Evolutionary conservation across 441 rosid species (phyloP), one percentile per base, ranked within the genome.

Genomic region (Corymbia calophylla): DNA sequence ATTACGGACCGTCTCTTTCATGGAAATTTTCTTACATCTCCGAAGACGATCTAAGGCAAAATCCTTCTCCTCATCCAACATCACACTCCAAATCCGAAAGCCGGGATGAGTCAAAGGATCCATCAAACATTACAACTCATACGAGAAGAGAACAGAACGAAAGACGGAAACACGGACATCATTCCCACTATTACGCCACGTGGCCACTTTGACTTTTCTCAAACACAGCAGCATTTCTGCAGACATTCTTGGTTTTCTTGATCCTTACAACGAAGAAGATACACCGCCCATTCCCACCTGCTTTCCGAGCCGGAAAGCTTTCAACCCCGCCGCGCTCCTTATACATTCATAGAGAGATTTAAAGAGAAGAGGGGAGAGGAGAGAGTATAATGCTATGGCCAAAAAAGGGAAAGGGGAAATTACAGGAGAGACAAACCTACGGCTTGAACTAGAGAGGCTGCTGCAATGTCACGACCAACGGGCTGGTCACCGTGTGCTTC

Each of bases 381-480:
- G 51, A 77, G 10, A 56, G 51, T 77, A 39, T 77, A 21, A 44
- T 3, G 84, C n/a, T 47, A 77, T 47, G 23, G 44, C 77, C 7
- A 77, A 77, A 39, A 77, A 29, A 13, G 29, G 16, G 62, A 29
- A 25, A 5, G 25, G 62, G 23, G 29, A 77, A 77, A 77, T 44
- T 77, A 39, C 84, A 77, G 51, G 49, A 21, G 29, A 39, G 51
- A 44, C 17, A 21, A 35, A 77, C 51, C n/a, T 44, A 44, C 51
- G 0, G 10, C n/a, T 44, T 14, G 73, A 73, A 70, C 92, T 94
- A 95, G 84, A 97, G 91, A 93, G 99, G 98, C 88, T 97, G 99
- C 93, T 97, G 99, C 96, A 95, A 91, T 88, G 99, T 96, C 87
- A 96, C 97, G 27, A 95, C 93, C 87, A 96, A 88, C 48, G 97